A percentile compares a stretch with the other conserved stretches of the same genome.
Conservation (phyloP, 2,329 filamentous ascomycete genomes). For the Cercospora beticola region DNA sequence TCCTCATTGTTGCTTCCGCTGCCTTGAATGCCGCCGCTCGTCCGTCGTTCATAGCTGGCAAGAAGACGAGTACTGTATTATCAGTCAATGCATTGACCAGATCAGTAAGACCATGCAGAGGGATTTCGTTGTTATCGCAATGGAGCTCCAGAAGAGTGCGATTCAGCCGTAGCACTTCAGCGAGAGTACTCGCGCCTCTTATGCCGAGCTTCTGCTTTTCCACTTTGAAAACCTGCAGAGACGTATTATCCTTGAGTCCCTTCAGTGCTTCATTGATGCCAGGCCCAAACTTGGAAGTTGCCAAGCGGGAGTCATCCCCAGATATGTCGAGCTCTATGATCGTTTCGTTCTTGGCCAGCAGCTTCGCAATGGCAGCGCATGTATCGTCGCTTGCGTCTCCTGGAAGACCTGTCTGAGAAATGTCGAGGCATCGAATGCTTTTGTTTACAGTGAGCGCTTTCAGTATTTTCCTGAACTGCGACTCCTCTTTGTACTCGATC, state of each 20-base stretch:
- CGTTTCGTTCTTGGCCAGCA: conserved; percentile 67
- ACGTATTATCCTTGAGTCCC: conserved; percentile 63
- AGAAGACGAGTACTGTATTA: conserved; percentile 61
- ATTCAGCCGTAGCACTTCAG: conserved; percentile 67
- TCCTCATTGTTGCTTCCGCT: conserved; percentile 38
- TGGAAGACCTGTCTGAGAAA: conserved; percentile 68
- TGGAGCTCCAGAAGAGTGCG: conserved; percentile 62
- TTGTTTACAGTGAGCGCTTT: conserved; percentile 62
- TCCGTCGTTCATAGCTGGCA: conserved; percentile 64
- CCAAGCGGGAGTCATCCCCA: conserved; percentile 69
- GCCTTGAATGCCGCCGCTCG: conserved; percentile 59
- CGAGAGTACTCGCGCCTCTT: conserved; percentile 67
- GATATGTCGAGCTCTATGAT: conserved; percentile 68
- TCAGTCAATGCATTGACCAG: conserved; percentile 67
- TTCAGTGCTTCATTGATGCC: conserved; percentile 66
- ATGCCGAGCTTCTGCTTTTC: conserved; percentile 68
- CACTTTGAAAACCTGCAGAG: conserved; percentile 62
- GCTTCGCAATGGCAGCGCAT: conserved; percentile 60
- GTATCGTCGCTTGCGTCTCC: conserved; percentile 68
- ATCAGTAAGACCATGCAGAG: conserved; percentile 67
- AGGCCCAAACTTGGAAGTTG: conserved; percentile 67
- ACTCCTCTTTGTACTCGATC: conserved; percentile 67
- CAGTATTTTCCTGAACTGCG: conserved; percentile 63
- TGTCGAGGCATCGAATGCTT: conserved; percentile 64
- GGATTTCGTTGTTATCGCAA: conserved; percentile 71